These are phyloP conservation scores for Neltuma alba DNA, from an alignment of 306 rosid species.

Conservation along the genomic window DNA sequence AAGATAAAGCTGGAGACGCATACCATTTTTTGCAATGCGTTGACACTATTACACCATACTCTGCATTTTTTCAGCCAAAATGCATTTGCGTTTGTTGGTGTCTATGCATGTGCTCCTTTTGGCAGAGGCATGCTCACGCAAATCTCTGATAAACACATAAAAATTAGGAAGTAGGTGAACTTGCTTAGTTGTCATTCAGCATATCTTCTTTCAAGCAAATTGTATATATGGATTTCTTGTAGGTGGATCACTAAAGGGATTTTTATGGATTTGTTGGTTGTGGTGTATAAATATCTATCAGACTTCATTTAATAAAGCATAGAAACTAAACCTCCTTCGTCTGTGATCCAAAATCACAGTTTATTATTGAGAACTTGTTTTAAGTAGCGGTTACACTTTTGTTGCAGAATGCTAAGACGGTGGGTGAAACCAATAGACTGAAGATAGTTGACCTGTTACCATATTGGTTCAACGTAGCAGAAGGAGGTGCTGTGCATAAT, in stretches of 20 bases:
- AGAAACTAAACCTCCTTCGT: neutral
- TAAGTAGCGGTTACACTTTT: slow-evolving; percentile 17
- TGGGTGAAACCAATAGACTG: slow-evolving; percentile 54
- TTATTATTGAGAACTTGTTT: slow-evolving; percentile 27
- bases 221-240: neutral
- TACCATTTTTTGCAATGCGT: neutral
- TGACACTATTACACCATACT: neutral
- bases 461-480: slow-evolving; percentile 83
- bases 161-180: neutral
- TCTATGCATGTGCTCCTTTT: neutral
- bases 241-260: neutral
- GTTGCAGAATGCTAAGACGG: slow-evolving; percentile 55
- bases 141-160: neutral
- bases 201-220: neutral
- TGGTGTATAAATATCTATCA: slow-evolving; percentile 6
- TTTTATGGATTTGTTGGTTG: neutral
- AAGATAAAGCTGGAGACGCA: neutral
- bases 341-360: neutral
- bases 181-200: neutral
- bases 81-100: neutral
- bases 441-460: slow-evolving; percentile 81
- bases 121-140: neutral
- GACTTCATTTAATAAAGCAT: neutral
- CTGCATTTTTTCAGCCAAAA: neutral
- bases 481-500: slow-evolving; percentile 84